Evolutionary conservation across 768 basidiomycete species (phyloP).

Genomic region (Leccinellum albellum): DNA sequence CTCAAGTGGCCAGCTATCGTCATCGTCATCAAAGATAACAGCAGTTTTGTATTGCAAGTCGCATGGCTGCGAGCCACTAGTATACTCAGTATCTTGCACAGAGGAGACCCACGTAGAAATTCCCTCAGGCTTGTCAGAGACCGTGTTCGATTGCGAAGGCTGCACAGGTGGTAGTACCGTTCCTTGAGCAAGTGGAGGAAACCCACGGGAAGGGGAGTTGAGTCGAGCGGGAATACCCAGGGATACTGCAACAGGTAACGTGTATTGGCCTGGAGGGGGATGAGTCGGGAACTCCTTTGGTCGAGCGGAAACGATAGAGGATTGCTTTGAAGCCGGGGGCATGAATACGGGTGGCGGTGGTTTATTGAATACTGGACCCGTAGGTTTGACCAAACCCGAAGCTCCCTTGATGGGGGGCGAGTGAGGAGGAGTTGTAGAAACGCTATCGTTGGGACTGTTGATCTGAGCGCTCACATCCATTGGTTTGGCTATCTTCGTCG

Average conservation of each 20-base stretch:
- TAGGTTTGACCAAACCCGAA: constrained; percentile 30
- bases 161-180: constrained; percentile 42
- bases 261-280: constrained; percentile 37
- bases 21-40: constrained; percentile 40
- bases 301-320: constrained; percentile 1
- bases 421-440: constrained; percentile 54
- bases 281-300: constrained; percentile 34
- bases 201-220: constrained; percentile 23
- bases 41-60: background rate
- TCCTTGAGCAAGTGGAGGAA: constrained; percentile 21
- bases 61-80: constrained; percentile 36
- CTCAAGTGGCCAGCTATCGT: constrained; percentile 73
- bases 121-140: constrained; percentile 48
- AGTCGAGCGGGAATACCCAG: constrained; percentile 40
- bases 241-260: constrained; percentile 43
- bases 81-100: constrained; percentile 57
- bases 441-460: constrained; percentile 32
- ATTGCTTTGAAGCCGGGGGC: constrained; percentile 20
- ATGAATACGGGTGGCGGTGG: constrained; percentile 31
- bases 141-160: constrained; percentile 49
- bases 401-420: constrained; percentile 43
- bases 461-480: constrained; percentile 4
- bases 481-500: constrained; percentile 15
- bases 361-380: constrained; percentile 59
- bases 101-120: constrained; percentile 52